Evolutionary conservation across 148 eudicot species (phyloP), one percentile per base, ranked within the genome.

Genomic region (Chenopodium suecicum): DNA sequence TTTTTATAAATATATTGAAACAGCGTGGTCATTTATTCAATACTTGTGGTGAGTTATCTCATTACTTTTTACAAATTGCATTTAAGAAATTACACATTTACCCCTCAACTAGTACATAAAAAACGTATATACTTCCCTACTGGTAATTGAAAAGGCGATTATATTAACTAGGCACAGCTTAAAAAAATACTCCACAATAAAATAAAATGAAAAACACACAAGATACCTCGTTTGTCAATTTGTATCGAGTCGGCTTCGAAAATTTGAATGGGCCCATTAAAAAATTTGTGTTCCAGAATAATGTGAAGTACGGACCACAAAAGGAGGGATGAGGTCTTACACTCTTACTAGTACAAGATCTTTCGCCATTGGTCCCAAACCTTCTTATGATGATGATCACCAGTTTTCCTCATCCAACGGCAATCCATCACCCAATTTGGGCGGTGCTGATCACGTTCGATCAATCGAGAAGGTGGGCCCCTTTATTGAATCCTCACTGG

Each of bases 391-490:
- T 74, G 63, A 79, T 74, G 63, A 79, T 83, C 74, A 58, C 32
- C 20, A 79, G 27, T 10, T 79, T 80, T 75, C 79, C 52, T 84
- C 76, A 84, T 84, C 77, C 12, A n/a, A 84, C 68, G 72, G 70
- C 32, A 70, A 75, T 2, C 11, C 14, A 20, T 3, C 11, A 23
- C 2, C 34, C 29, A 2, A 1, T 44, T 60, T 80, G 80, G 79
- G 72, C 86, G 86, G 86, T 62, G 80, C 25, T 56, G 29, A 14
- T 80, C 23, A 67, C 23, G 80, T 69, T 79, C 4, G 76, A 83
- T 79, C 58, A 20, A 56, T 79, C 85, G 20, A 23, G 75, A 75
- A 74, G 0, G 67, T 23, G 78, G 85, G 81, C 4, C 60, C 58
- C 67, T 22, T 6, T 27, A 8, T 44, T 14, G 31, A 31, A 27